Conservation (phyloP, 805 yeast species). For the Priceomyces medius region DNA sequence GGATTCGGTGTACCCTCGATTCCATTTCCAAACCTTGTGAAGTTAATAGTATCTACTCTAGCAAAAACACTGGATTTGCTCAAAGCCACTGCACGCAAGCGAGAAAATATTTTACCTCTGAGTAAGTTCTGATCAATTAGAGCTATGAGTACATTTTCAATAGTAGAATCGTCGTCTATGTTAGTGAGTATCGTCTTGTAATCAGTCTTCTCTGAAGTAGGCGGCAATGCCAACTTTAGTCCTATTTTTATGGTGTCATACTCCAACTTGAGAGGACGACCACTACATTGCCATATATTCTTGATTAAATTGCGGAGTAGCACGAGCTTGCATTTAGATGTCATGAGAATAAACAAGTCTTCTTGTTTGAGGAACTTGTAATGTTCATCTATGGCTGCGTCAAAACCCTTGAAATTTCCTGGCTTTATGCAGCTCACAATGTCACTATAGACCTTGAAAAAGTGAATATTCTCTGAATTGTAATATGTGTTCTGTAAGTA, state of each 20-base stretch:
- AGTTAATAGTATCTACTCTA: constrained; percentile 21
- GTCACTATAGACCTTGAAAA: constrained; percentile 33
- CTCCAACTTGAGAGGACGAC: constrained; percentile 24
- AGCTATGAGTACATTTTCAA: constrained; percentile 50
- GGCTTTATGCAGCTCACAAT: constrained; percentile 35
- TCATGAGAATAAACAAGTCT: constrained; percentile 42
- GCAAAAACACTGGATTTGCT: constrained; percentile 48
- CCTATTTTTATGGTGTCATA: constrained; percentile 27
- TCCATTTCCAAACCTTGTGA: constrained; percentile 24
- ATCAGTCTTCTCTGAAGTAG: background rate
- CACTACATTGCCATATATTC: constrained; percentile 28
- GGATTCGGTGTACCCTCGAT: constrained; percentile 13
- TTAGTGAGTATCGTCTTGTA: constrained; percentile 6
- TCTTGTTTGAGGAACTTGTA: constrained; percentile 37
- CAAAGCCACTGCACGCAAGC: constrained; percentile 38
- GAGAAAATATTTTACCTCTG: constrained; percentile 50
- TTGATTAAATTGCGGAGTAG: constrained; percentile 46
- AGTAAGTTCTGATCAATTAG: constrained; percentile 54
- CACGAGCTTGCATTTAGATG: constrained; percentile 45
- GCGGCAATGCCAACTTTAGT: constrained; percentile 10
- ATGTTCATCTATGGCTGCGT: constrained; percentile 25
- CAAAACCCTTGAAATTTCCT: constrained; percentile 44
- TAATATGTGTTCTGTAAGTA: constrained; percentile 13
- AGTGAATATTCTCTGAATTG: constrained; percentile 9
- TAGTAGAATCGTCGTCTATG: constrained; percentile 35